Percentiles rank a stretch among this genome's conserved stretches.
Conservation (phyloP, 345 rosid species). For the Syzygium aromaticum region DNA sequence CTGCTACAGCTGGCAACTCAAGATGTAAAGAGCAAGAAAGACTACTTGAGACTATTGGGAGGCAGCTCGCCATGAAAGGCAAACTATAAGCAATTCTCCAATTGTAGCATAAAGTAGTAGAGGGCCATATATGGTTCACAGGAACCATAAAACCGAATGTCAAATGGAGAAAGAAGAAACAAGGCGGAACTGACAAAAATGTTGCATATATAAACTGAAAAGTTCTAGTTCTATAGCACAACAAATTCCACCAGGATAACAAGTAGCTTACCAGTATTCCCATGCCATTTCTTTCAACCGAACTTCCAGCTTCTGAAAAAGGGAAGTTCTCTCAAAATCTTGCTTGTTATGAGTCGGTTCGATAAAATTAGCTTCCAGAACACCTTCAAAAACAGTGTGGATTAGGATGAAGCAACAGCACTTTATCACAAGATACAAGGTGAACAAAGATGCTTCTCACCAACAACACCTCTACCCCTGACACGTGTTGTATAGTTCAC, state of each 20-base stretch:
- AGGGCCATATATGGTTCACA: not conserved
- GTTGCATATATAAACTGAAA: not conserved
- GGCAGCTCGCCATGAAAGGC: not conserved
- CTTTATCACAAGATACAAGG: not conserved
- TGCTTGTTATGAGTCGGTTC: conserved; percentile 97
- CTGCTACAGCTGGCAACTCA: not conserved
- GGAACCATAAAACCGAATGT: not conserved
- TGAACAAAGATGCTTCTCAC: conserved; percentile 38
- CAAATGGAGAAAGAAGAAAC: not conserved
- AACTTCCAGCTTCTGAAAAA: conserved; percentile 87
- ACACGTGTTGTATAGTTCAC: conserved; percentile 20
- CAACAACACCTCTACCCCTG: conserved; percentile 86
- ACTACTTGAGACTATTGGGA: not conserved
- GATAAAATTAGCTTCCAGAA: conserved; percentile 84
- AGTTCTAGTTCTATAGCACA: not conserved
- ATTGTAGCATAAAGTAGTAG: not conserved
- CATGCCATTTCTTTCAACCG: conserved; percentile 87
- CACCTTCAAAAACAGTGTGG: conserved; percentile 27
- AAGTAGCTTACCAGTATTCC: conserved; percentile 70
- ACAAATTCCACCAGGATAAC: not conserved
- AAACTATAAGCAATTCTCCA: not conserved
- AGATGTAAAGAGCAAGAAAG: not conserved
- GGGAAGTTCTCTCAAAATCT: conserved; percentile 91
- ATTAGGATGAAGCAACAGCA: not conserved
- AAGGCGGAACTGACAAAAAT: not conserved